Conservation (phyloP, 2,329 filamentous ascomycete species). For the Nemania sp. region DNA sequence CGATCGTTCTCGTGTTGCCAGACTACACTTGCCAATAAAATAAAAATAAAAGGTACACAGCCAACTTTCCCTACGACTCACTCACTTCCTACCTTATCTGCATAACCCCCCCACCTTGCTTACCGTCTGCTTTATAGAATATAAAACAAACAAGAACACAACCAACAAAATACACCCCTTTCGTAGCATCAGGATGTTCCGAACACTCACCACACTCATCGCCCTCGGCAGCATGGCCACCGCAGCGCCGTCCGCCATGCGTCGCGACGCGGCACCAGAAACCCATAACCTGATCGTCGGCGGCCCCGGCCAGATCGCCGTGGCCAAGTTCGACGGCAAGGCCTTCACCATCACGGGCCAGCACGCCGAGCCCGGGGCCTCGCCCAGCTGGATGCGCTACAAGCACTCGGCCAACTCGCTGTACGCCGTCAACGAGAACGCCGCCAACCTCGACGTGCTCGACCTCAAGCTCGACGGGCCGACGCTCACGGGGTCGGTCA, state of each 20-base stretch:
- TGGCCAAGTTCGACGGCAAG: constrained; percentile 48
- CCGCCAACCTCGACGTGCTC: constrained; percentile 47
- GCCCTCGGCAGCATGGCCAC: constrained; percentile 33
- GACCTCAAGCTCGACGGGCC: constrained; percentile 40
- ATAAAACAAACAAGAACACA: constrained; percentile 6
- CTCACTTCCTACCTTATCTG: not conserved
- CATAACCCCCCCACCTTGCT: constrained; percentile 1
- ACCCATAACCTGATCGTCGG: constrained; percentile 47
- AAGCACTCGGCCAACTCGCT: constrained; percentile 44
- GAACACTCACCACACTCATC: constrained; percentile 33
- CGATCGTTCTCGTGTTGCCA: not conserved
- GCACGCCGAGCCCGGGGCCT: constrained; percentile 36
- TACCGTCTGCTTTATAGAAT: constrained; percentile 1
- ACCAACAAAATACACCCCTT: no score
- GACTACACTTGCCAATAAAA: no score
- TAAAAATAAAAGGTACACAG: not conserved
- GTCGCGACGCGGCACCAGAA: constrained; percentile 18
- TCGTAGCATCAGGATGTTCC: constrained; percentile 29
- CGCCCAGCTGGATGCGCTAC: constrained; percentile 53
- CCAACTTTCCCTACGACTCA: not conserved
- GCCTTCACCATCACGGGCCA: constrained; percentile 47
- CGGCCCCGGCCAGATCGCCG: constrained; percentile 45
- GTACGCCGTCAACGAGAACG: constrained; percentile 55
- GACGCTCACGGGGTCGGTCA: constrained; percentile 38
- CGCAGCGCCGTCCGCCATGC: constrained; percentile 29